Percentiles rank a stretch among this genome's conserved stretches.
Conservation (phyloP, 2,329 filamentous ascomycete genomes). For the Ambrosiella xylebori region DNA sequence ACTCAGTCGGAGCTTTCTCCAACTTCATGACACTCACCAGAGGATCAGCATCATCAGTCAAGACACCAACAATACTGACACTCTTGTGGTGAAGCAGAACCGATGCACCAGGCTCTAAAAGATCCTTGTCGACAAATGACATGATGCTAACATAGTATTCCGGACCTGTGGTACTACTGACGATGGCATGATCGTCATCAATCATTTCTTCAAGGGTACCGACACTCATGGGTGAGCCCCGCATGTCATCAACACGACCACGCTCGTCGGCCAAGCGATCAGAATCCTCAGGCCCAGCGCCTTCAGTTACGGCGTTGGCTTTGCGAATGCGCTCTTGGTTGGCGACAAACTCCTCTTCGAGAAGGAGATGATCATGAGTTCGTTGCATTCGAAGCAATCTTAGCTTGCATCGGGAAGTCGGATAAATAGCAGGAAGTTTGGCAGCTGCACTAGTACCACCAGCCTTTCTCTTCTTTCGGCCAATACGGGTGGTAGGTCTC, state of each 20-base stretch:
- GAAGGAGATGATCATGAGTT: conserved; percentile 88
- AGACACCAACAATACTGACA: conserved; percentile 89
- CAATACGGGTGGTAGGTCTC: conserved; percentile 88
- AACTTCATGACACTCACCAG: conserved; percentile 98
- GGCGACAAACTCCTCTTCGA: conserved; percentile 97
- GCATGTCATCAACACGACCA: conserved; percentile 91
- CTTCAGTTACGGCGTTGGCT: conserved; percentile 65
- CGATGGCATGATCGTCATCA: conserved; percentile 96
- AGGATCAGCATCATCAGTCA: conserved; percentile 91
- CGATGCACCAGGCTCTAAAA: conserved; percentile 88
- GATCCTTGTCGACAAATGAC: conserved; percentile 98
- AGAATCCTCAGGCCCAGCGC: conserved; percentile 50
- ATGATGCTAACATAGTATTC: conserved; percentile 99
- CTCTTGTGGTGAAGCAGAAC: conserved; percentile 95
- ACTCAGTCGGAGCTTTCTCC: conserved; percentile 95
- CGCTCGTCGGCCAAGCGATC: conserved; percentile 92
- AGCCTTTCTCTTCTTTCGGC: conserved; percentile 95
- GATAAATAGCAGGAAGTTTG: conserved; percentile 86
- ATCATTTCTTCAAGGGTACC: conserved; percentile 97
- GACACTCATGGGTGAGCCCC: conserved; percentile 95
- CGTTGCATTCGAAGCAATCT: conserved; percentile 95
- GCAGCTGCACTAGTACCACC: conserved; percentile 85
- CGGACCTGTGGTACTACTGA: conserved; percentile 89
- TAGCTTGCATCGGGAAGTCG: conserved; percentile 93
- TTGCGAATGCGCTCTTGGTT: conserved; percentile 95